Evolutionary conservation across 768 basidiomycete genomes (phyloP).

Genomic region (Lenzites betulinus): DNA sequence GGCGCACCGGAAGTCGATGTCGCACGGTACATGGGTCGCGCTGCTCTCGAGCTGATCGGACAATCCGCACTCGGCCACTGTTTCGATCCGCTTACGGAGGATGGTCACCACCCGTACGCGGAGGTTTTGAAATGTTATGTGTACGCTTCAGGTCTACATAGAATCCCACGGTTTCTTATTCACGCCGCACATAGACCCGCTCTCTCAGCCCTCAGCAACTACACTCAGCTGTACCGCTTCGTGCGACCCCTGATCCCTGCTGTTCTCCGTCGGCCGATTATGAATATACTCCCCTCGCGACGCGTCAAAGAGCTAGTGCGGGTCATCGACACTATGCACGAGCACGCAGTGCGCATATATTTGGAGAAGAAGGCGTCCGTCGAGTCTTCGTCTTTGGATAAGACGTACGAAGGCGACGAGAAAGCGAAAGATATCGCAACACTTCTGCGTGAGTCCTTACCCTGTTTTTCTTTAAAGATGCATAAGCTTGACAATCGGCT

Average conservation of each 20-base stretch:
- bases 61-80: constrained; percentile 28
- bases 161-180: too few relatives aligned
- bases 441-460: neutral
- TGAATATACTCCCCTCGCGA: too few relatives aligned
- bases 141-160: constrained; percentile 5
- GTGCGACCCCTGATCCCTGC: too few relatives aligned
- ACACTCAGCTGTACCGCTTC: too few relatives aligned
- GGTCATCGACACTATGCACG: constrained; percentile 39
- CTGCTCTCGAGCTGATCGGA: constrained; percentile 28
- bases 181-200: too few relatives aligned
- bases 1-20: constrained; percentile 22
- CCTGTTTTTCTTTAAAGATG: too few relatives aligned
- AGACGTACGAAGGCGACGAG: neutral
- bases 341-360: constrained; percentile 38
- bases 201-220: too few relatives aligned
- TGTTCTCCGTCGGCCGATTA: too few relatives aligned
- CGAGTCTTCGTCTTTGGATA: neutral
- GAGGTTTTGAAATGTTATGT: constrained; percentile 25
- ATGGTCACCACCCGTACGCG: constrained; percentile 21
- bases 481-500: too few relatives aligned
- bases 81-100: constrained; percentile 25
- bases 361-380: constrained; percentile 39
- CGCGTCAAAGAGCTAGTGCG: constrained; percentile 35
- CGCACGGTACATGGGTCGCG: constrained; percentile 25
- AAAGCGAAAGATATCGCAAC: constrained; percentile 1